Evolutionary conservation across 352 stramenopile genomes (phyloP), one percentile per base, ranked within the genome.

Genomic region (Globisporangium acanthophoron): DNA sequence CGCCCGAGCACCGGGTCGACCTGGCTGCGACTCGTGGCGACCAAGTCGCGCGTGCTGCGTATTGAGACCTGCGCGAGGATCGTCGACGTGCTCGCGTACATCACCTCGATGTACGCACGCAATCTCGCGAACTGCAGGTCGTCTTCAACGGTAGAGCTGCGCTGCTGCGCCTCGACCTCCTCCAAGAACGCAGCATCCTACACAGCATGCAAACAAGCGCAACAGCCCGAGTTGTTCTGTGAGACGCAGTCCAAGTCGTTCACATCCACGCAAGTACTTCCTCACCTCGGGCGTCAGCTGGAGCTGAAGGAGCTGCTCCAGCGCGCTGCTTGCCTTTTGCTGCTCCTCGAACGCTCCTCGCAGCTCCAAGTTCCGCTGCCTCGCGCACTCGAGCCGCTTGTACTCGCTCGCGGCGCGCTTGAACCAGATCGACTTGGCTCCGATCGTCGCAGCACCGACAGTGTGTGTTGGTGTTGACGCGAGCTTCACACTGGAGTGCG

Each of bases 271-370:
- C 16, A 35, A 7, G 31, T 35, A 9, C 5, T 11, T 35, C 31
- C 5, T 7, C 31, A 59, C 54, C 29, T 59, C 24, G 5, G 5
- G 3, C 8, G 49, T n/a, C 3, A 57, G 16, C 40, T 53, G 27
- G 2, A 53, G 50, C 21, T 37, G 24, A 24, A 62, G 52, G 37
- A 62, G 13, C 20, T 48, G 49, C 29, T 39, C 13, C 11, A 62
- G 49, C 16, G 29, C 16, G 6, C 8, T 8, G 35, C 16, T 59
- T 21, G 39, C 11, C 1, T 21, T 9, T 2, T 15, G 20, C 13
- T 64, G 41, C 13, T 20, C 21, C 0, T 35, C 41, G 7, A 64
- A 18, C 8, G 31, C 52, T 1, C n/a, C 24, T 33, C 50, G 56
- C 33, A 64, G 39, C 27, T 47, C 27, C 5, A 27, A 24, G 9